Base-by-base conservation (phyloP, 306 rosid genomes). In the Prunus mume region DNA sequence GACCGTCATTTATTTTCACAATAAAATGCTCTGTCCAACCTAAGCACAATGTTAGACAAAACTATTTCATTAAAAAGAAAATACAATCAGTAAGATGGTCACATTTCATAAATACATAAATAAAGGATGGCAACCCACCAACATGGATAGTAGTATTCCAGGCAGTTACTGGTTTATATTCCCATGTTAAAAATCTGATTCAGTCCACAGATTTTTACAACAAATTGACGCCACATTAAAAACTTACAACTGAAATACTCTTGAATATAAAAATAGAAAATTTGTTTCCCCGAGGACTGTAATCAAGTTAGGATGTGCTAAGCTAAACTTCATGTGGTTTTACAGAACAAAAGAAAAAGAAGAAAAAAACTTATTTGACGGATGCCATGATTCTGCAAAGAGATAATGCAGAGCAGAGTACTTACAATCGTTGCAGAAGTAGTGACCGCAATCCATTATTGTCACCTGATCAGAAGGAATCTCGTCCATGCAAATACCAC, bases 21-120 rank as follows among this genome's bases (percentile, higher is more conserved):
- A 81, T 78, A 78, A 85, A 81, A 76, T 85, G 83, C 73, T 70
- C 69, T 11, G 81, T 85, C 85, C 88, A 85, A 72, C 88, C 85
- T 84, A 38, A n/a, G 60, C 72, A 80, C n/a, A 80, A 50, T 9
- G 19, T 51, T 25, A 50, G 3, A 19, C 17, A n/a, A 43, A 66
- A 64, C n/a, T 11, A 46, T 14, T 8, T 13, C 72, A 15, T 27
- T 56, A 15, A n/a, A 55, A 20, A 4, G 54, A 71, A 52, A 25
- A 3, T 25, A 43, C 2, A 12, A 10, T 25, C 11, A 66, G 0
- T 24, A 27, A 46, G 49, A 45, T 12, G 15, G 25, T 67, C 12
- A 43, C 22, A 30, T 54, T 55, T 65, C 25, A 14, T 15, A 52
- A 38, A 34, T 34, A 34, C 41, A 34, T 6, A 6, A 34, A 34